These are phyloP conservation scores for Monosporascus sp. DNA, from an alignment of 2,329 filamentous ascomycete species.

Conservation along the genomic window DNA sequence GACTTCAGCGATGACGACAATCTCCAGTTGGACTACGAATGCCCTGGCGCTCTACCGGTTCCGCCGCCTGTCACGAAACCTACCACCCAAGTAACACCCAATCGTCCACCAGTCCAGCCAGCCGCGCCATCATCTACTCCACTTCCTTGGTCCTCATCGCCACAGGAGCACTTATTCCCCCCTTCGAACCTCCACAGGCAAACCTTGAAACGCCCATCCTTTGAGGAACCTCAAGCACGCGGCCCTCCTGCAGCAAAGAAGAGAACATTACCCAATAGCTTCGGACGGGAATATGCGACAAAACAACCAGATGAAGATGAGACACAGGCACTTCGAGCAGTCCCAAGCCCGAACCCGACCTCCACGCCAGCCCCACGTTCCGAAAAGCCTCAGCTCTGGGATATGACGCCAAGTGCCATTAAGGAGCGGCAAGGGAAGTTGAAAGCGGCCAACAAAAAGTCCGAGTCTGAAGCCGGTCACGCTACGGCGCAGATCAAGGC, in stretches of 20 bases:
- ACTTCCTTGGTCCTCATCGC: slow-evolving; percentile 70
- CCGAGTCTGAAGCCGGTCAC: slow-evolving; percentile 34
- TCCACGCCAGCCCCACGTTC: slow-evolving; percentile 30
- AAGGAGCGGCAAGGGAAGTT: slow-evolving; percentile 75
- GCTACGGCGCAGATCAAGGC: slow-evolving; percentile 43
- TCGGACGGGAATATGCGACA: slow-evolving; percentile 21
- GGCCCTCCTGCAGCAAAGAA: slow-evolving; percentile 47
- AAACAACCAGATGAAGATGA: slow-evolving; percentile 31
- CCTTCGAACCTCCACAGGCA: slow-evolving; percentile 24
- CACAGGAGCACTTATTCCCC: slow-evolving; percentile 42
- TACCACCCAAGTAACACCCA: slow-evolving; percentile 20
- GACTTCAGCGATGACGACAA: slow-evolving; percentile 84
- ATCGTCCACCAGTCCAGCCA: slow-evolving; percentile 12
- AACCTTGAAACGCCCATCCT: slow-evolving; percentile 38
- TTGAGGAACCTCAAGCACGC: slow-evolving; percentile 24
- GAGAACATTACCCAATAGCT: slow-evolving; percentile 57
- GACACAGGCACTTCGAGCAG: slow-evolving; percentile 13
- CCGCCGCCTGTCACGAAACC: slow-evolving; percentile 17
- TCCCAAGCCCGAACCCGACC: slow-evolving; percentile 22
- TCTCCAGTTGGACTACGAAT: slow-evolving; percentile 64
- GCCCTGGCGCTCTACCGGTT: slow-evolving; percentile 47
- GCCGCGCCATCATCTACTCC: slow-evolving; percentile 24
- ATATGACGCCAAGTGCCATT: slow-evolving; percentile 66
- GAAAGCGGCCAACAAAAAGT: slow-evolving; percentile 55
- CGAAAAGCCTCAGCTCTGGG: slow-evolving; percentile 51